Conservation (phyloP, 148 eudicot species). For the Rhododendron ovatum region DNA sequence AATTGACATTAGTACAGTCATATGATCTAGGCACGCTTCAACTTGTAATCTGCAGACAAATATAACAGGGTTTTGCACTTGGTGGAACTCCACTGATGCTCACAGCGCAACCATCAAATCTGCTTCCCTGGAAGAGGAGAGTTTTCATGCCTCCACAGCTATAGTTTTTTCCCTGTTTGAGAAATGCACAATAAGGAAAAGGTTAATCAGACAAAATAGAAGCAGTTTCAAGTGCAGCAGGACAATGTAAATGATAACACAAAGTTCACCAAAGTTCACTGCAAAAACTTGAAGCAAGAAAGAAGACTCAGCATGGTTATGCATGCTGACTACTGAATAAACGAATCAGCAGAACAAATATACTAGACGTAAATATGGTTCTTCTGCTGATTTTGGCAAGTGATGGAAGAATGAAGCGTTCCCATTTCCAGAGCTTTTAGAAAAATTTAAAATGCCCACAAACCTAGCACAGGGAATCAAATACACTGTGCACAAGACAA, state of each 20-base stretch:
- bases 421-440: not conserved
- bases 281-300: not conserved
- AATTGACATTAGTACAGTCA: not conserved
- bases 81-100: not conserved
- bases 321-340: not conserved
- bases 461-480: not conserved
- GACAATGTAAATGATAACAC: not conserved
- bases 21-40: not conserved
- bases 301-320: not conserved
- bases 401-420: not conserved
- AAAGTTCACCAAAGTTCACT: not conserved
- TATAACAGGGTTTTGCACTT: not conserved
- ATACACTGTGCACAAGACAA: not conserved
- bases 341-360: not conserved
- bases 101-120: not conserved
- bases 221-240: not conserved
- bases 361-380: not conserved
- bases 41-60: not conserved
- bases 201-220: not conserved
- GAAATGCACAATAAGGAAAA: not conserved
- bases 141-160: not conserved
- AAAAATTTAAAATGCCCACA: not conserved
- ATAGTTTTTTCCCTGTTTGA: slow-evolving; percentile 20
- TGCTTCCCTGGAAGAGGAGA: not conserved
- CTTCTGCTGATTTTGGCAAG: not conserved